phyloP scores from a whole-genome alignment of 306 rosid genomes.

The Phaseolus lunatus region DNA sequence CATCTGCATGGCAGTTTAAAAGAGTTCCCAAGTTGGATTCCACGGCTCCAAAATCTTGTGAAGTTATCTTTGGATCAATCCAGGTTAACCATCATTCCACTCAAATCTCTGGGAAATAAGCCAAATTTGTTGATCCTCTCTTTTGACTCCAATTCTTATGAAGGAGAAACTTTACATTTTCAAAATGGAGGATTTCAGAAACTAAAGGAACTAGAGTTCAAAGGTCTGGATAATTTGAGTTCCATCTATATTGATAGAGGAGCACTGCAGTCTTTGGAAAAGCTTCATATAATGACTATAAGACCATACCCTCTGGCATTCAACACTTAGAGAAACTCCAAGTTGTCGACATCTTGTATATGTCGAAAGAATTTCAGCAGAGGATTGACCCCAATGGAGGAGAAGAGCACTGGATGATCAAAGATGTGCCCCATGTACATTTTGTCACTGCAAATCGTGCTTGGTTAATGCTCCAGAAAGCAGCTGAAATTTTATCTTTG shows the following conservation, averaged over 20 bases:
- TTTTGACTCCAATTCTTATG: fast-evolving
- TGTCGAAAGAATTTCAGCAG: not conserved
- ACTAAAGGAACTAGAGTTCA: not conserved
- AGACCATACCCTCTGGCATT: not conserved
- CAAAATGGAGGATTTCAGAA: not conserved
- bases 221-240: fast-evolving
- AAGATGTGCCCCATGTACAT: not conserved
- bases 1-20: not conserved
- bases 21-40: not conserved
- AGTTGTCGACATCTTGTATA: not conserved
- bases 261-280: not conserved
- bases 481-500: no score
- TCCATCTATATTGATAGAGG: not conserved
- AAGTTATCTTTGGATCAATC: not conserved
- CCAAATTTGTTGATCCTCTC: not conserved
- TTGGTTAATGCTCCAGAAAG: no score
- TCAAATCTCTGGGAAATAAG: not conserved
- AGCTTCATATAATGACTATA: fast-evolving
- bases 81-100: not conserved
- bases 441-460: no score
- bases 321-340: not conserved
- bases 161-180: not conserved
- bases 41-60: not conserved
- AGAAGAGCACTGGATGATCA: not conserved
- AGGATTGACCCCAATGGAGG: not conserved